These are phyloP conservation scores for Phytophthora syringae DNA, from an alignment of 352 stramenopile species.

Conservation along the genomic window DNA sequence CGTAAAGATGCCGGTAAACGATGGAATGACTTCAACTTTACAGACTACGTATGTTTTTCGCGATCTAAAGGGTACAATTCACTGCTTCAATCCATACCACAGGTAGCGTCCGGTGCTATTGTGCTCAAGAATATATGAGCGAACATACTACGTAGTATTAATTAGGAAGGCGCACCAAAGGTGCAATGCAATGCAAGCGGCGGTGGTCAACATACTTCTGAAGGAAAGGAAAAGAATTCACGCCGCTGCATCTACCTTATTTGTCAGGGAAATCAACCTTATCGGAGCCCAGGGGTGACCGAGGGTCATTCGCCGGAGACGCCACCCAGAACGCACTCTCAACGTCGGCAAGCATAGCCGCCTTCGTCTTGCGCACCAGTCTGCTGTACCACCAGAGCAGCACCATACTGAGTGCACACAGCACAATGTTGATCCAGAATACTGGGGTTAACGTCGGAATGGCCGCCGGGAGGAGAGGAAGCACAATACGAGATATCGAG, in stretches of 20 bases:
- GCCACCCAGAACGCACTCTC: slow-evolving; percentile 41
- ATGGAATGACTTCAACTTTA: not conserved
- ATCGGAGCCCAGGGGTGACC: slow-evolving; percentile 55
- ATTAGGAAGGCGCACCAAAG: not conserved
- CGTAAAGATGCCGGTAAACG: not conserved
- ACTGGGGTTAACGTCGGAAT: slow-evolving; percentile 73
- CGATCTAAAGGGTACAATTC: no score
- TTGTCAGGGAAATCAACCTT: slow-evolving; percentile 43
- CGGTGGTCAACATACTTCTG: slow-evolving; percentile 7
- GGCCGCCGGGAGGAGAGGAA: slow-evolving; percentile 74
- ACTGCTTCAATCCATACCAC: no score
- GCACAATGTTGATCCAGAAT: slow-evolving; percentile 75
- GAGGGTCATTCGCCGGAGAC: slow-evolving; percentile 42
- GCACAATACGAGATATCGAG: slow-evolving; percentile 77
- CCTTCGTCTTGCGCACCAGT: slow-evolving; percentile 60
- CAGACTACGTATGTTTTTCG: no score
- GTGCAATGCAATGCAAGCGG: not conserved
- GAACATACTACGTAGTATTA: no score
- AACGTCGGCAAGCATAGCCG: slow-evolving; percentile 48
- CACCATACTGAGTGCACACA: slow-evolving; percentile 63
- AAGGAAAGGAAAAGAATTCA: slow-evolving; percentile 3
- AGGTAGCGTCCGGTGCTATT: no score
- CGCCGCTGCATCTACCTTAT: slow-evolving; percentile 43
- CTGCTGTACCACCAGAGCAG: slow-evolving; percentile 76
- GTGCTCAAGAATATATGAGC: no score